These are phyloP conservation scores for Colletotrichum liriopes DNA, from an alignment of 2,329 filamentous ascomycete species.

Conservation along the genomic window DNA sequence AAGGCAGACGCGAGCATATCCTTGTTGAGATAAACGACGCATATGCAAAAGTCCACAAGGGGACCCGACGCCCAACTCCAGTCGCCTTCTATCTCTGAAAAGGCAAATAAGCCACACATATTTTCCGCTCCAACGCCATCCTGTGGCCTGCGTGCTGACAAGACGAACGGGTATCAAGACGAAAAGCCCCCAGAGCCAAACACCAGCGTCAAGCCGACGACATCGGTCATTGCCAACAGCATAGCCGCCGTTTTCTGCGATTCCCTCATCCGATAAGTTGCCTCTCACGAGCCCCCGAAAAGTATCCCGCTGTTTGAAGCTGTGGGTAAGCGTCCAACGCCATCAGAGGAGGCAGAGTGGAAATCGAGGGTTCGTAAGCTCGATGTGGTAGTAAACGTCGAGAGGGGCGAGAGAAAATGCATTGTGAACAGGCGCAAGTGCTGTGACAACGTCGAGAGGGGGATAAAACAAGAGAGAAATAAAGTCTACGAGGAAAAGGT, in stretches of 20 bases:
- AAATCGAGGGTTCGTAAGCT: conserved; percentile 28
- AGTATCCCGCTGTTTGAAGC: conserved; percentile 28
- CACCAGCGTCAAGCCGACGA: conserved; percentile 16
- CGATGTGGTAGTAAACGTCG: conserved; percentile 17
- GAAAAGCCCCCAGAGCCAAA: conserved; percentile 38
- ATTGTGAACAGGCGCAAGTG: conserved; percentile 30
- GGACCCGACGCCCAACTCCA: conserved; percentile 22
- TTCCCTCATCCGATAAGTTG: not conserved
- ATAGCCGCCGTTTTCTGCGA: not conserved
- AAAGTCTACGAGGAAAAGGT: conserved; percentile 29
- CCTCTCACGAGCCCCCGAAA: conserved; percentile 14
- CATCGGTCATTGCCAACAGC: conserved; percentile 4
- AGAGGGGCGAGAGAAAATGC: conserved; percentile 26
- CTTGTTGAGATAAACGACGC: conserved; percentile 6
- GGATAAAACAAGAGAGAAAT: conserved; percentile 34
- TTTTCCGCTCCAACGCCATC: conserved; percentile 36
- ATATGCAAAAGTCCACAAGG: conserved; percentile 33
- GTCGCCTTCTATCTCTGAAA: conserved; percentile 29
- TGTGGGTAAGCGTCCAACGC: conserved; percentile 38
- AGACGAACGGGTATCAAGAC: conserved; percentile 12
- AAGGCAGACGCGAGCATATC: conserved; percentile 8
- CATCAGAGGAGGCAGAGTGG: conserved; percentile 24
- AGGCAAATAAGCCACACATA: not conserved
- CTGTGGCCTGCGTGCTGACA: conserved; percentile 11
- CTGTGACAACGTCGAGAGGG: conserved; percentile 29